Conservation (phyloP, 257 asterid species). For the Agastache rugosa region DNA sequence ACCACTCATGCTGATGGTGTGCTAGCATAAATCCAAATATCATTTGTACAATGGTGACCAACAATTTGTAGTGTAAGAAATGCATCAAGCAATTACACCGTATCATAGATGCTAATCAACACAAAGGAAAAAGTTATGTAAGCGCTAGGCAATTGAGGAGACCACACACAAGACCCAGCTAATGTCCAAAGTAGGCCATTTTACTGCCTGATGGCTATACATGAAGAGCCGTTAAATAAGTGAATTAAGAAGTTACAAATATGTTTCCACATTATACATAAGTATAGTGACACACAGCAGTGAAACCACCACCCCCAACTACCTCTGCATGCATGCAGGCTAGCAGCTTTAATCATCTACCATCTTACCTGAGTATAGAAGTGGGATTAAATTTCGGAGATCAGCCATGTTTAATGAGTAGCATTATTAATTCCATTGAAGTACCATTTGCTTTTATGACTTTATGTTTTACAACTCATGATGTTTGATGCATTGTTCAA, state of each 20-base stretch:
- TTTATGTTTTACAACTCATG: background rate
- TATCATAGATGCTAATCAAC: background rate
- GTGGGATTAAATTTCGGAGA: background rate
- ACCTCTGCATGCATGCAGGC: background rate
- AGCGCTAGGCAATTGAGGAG: background rate
- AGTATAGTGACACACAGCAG: background rate
- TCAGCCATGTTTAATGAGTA: background rate
- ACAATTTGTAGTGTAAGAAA: slow-evolving; percentile 7
- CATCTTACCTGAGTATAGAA: background rate
- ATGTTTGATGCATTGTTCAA: background rate
- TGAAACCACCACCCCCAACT: background rate
- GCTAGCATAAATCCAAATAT: slow-evolving; percentile 1
- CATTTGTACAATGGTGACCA: background rate
- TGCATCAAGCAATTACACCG: slow-evolving; percentile 11
- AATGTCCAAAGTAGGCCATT: background rate
- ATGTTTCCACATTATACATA: background rate
- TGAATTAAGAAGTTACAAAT: background rate
- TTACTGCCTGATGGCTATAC: background rate
- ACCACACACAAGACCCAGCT: background rate
- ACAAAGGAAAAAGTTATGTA: background rate
- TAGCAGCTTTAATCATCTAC: slow-evolving; percentile 1
- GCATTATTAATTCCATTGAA: background rate
- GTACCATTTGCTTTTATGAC: background rate
- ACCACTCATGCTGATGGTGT: background rate
- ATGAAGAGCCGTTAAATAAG: background rate